A percentile compares a stretch with the other conserved stretches of the same genome.
Evolutionary conservation across 495 filamentous ascomycete species (phyloP).

Genomic region (Penicillium lividum): DNA sequence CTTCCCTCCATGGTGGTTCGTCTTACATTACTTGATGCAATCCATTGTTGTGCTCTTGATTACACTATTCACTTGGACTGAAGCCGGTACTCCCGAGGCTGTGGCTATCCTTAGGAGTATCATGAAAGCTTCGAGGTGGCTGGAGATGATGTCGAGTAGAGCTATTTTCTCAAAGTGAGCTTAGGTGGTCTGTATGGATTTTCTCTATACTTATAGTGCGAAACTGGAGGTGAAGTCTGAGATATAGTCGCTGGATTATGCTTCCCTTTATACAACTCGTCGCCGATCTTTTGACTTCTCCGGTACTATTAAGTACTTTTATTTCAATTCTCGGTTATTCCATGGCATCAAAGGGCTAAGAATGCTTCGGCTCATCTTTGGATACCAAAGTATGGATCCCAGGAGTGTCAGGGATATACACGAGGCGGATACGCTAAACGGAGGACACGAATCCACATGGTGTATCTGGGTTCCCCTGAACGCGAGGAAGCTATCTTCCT

Average conservation of each 20-base stretch:
- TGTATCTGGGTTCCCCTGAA: too few species aligned
- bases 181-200: slow-evolving; percentile 31
- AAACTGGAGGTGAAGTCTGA: not conserved
- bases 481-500: too few species aligned
- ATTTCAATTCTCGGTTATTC: too few species aligned
- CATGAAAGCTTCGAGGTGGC: slow-evolving; percentile 51
- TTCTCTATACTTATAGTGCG: slow-evolving; percentile 18
- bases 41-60: slow-evolving; percentile 56
- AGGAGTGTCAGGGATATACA: too few species aligned
- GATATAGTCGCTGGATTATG: not conserved
- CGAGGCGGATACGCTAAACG: too few species aligned
- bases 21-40: slow-evolving; percentile 62
- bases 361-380: too few species aligned
- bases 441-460: too few species aligned
- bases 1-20: slow-evolving; percentile 58
- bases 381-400: too few species aligned
- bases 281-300: too few species aligned
- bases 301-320: too few species aligned
- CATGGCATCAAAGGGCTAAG: too few species aligned
- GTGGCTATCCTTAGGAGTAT: slow-evolving; percentile 40
- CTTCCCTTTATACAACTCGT: too few species aligned
- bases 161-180: slow-evolving; percentile 49
- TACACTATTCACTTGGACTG: slow-evolving; percentile 49
- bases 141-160: slow-evolving; percentile 46
- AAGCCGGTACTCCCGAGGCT: slow-evolving; percentile 35